Evolutionary conservation across 257 asterid species (phyloP).

Genomic region (Agastache rugosa): DNA sequence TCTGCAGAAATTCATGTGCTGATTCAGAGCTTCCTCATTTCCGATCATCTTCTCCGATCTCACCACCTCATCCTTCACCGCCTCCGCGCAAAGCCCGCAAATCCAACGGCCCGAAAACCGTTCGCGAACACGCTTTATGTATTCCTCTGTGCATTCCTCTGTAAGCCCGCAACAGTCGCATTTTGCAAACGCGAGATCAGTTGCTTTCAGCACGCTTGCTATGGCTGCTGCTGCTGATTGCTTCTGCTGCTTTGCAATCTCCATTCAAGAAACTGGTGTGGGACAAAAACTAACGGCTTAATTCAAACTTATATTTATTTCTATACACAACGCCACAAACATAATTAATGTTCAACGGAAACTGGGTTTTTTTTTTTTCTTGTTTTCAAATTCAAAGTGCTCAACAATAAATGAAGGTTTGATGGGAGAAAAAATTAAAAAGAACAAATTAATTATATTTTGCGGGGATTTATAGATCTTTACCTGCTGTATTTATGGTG

Average conservation of each 20-base stretch:
- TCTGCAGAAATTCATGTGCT: conserved; percentile 77
- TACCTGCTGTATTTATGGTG: conserved; percentile 33
- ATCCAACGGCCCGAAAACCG: conserved; percentile 80
- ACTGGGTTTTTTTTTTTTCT: conserved; percentile 20
- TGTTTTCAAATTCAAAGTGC: conserved; percentile 32
- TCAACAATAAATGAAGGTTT: conserved; percentile 18
- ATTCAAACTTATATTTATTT: too few relatives aligned
- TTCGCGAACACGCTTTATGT: conserved; percentile 61
- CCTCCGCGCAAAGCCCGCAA: conserved; percentile 91
- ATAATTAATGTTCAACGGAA: conserved; percentile 24
- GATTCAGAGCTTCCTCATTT: conserved; percentile 72
- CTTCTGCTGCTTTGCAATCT: conserved; percentile 29
- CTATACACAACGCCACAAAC: not conserved
- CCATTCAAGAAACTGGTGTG: conserved; percentile 20
- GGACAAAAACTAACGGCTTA: not conserved
- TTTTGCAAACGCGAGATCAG: conserved; percentile 54
- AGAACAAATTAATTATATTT: too few relatives aligned
- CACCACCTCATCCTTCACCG: conserved; percentile 72
- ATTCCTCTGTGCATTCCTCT: conserved; percentile 83
- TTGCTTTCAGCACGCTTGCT: conserved; percentile 33
- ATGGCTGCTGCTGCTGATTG: conserved; percentile 9
- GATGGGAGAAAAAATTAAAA: too few relatives aligned
- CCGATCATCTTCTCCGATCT: conserved; percentile 58
- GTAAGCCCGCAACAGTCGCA: conserved; percentile 88
- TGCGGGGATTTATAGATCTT: conserved; percentile 4